Evolutionary conservation across 768 basidiomycete genomes (phyloP).

Genomic region (Trametopsis cervina): DNA sequence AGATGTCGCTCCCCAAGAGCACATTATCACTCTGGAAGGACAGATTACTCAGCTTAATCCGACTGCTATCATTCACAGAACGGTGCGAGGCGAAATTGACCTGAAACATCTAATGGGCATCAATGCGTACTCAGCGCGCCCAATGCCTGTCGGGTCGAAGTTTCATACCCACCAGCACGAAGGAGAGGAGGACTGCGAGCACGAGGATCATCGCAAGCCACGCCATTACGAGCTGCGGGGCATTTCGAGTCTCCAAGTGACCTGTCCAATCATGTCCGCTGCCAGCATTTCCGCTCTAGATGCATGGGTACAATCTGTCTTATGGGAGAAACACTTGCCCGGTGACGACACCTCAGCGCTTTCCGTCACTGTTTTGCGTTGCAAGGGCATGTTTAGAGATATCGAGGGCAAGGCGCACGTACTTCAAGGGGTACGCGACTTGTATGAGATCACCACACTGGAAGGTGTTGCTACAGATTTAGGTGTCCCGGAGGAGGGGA

Average conservation of each 20-base stretch:
- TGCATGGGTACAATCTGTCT: conserved; percentile 68
- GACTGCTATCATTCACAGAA: conserved; percentile 64
- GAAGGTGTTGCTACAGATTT: conserved; percentile 27
- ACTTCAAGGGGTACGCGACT: conserved; percentile 84
- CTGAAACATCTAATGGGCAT: conserved; percentile 74
- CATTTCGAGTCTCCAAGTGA: conserved; percentile 76
- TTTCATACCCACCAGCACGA: neutral
- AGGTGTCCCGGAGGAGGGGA: conserved; percentile 58
- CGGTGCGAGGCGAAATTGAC: conserved; percentile 66
- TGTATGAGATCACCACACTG: conserved; percentile 72
- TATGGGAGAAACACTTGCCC: conserved; percentile 73
- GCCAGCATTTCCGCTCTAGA: conserved; percentile 52
- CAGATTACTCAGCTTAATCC: conserved; percentile 76
- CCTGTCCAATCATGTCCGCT: conserved; percentile 51
- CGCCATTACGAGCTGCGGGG: conserved; percentile 67
- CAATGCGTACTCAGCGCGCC: conserved; percentile 63
- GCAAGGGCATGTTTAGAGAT: conserved; percentile 74
- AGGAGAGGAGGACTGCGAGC: conserved; percentile 23
- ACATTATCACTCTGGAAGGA: conserved; percentile 43
- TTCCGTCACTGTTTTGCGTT: conserved; percentile 63
- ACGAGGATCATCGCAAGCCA: conserved; percentile 26
- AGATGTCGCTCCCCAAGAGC: conserved; percentile 55
- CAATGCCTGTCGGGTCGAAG: conserved; percentile 20
- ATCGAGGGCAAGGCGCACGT: conserved; percentile 55
- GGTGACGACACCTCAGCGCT: conserved; percentile 10